Evolutionary conservation across 495 filamentous ascomycete species (phyloP).

Genomic region (Baudoinia panamericana): DNA sequence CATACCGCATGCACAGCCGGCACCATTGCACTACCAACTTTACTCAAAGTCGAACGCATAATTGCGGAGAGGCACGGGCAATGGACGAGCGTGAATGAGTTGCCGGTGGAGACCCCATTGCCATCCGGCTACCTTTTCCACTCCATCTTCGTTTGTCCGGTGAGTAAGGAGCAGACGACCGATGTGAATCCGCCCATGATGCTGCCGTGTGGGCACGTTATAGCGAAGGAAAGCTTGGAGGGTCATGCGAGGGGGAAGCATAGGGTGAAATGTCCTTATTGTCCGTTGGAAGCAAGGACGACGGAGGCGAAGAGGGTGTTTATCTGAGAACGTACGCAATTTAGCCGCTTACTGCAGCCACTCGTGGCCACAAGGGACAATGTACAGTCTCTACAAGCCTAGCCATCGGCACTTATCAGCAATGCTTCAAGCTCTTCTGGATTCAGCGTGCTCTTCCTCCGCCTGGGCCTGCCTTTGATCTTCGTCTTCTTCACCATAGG

Average conservation of each 20-base stretch:
- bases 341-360: no score
- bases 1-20: slow-evolving; percentile 87
- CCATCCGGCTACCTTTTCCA: slow-evolving; percentile 83
- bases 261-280: slow-evolving; percentile 92
- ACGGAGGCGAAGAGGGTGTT: slow-evolving; percentile 67
- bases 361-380: no score
- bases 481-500: slow-evolving; percentile 25
- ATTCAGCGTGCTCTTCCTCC: slow-evolving; percentile 31
- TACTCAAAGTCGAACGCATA: slow-evolving; percentile 69
- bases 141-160: slow-evolving; percentile 93
- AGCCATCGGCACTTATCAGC: slow-evolving; percentile 10
- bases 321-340: slow-evolving; percentile 33
- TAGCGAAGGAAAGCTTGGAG: slow-evolving; percentile 69
- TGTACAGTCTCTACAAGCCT: no score
- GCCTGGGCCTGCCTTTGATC: slow-evolving; percentile 28
- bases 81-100: slow-evolving; percentile 83
- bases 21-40: slow-evolving; percentile 71
- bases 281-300: slow-evolving; percentile 66
- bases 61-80: slow-evolving; percentile 80
- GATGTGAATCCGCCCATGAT: slow-evolving; percentile 93
- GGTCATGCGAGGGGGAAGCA: slow-evolving; percentile 56
- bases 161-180: slow-evolving; percentile 88
- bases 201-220: slow-evolving; percentile 92
- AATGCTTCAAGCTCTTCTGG: slow-evolving; percentile 30
- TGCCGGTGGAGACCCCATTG: slow-evolving; percentile 83